Conservation (phyloP, 2,329 filamentous ascomycete genomes). For the Neopestalotiopsis clavispora region DNA sequence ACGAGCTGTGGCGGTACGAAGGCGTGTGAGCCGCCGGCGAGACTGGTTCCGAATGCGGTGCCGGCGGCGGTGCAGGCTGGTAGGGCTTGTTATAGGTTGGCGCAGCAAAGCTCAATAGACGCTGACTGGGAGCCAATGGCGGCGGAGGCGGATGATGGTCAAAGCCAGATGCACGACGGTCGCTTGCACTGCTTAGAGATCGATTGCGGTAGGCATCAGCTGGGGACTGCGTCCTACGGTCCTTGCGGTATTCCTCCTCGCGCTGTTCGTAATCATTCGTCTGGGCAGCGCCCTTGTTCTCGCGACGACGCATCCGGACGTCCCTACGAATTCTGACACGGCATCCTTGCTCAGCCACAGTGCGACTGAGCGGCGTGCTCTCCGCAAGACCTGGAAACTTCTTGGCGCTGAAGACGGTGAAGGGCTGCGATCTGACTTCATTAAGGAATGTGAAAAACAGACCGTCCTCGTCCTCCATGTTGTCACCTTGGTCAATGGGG, state of each 20-base stretch:
- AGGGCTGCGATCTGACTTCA: constrained; percentile 86
- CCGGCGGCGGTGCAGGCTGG: constrained; percentile 7
- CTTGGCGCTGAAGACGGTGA: constrained; percentile 94
- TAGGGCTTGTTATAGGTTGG: constrained; percentile 17
- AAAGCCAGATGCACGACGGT: constrained; percentile 36
- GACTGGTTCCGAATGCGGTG: constrained; percentile 17
- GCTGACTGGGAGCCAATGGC: constrained; percentile 28
- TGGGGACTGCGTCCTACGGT: constrained; percentile 35
- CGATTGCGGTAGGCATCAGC: constrained; percentile 35
- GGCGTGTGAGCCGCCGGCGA: constrained; percentile 18
- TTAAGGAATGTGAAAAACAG: constrained; percentile 80
- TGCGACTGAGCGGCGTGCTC: constrained; percentile 86
- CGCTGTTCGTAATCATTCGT: constrained; percentile 56
- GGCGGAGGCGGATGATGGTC: constrained; percentile 21
- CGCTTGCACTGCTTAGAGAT: constrained; percentile 37
- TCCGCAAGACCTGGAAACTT: constrained; percentile 95
- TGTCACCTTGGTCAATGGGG: constrained; percentile 48
- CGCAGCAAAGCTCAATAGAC: constrained; percentile 5
- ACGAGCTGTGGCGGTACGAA: constrained; percentile 30
- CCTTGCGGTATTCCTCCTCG: constrained; percentile 58
- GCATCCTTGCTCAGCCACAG: constrained; percentile 95
- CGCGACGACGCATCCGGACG: constrained; percentile 86
- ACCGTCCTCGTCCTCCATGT: constrained; percentile 40
- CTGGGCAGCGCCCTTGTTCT: constrained; percentile 65
- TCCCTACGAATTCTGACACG: constrained; percentile 94